These are phyloP conservation scores for Sphaerulina vaccinii DNA, from an alignment of 2,329 filamentous ascomycete genomes.

Conservation along the genomic window DNA sequence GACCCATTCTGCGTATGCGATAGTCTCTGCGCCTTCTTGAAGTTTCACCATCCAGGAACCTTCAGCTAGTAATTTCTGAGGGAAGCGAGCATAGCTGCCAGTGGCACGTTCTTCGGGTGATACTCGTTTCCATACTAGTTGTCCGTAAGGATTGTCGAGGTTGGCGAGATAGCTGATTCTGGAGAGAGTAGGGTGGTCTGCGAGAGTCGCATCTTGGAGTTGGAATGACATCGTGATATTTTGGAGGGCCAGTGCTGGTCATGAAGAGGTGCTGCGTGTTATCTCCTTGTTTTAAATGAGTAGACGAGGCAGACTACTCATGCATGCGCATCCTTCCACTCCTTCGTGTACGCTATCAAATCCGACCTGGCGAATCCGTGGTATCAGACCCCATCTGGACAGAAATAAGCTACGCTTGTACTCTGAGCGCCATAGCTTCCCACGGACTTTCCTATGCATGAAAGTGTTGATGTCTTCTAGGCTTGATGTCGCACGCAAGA, in stretches of 20 bases:
- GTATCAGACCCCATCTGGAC: too few species aligned
- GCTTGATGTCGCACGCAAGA: too few species aligned
- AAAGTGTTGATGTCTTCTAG: too few species aligned
- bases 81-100: neutral
- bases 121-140: conserved; percentile 33
- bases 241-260: neutral
- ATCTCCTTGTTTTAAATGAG: too few species aligned
- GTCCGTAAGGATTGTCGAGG: neutral
- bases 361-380: too few species aligned
- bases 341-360: too few species aligned
- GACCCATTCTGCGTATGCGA: neutral
- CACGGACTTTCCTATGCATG: too few species aligned
- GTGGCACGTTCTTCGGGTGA: conserved; percentile 32
- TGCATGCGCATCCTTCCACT: too few species aligned
- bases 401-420: too few species aligned
- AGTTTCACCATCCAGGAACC: neutral
- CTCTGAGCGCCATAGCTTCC: too few species aligned
- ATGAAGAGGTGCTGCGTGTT: too few species aligned
- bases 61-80: neutral
- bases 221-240: neutral
- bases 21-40: neutral
- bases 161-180: neutral
- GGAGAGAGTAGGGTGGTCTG: neutral
- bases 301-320: too few species aligned
- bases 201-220: neutral